Conservation (phyloP, 371 early-diverging fungal genomes). For the Dichotomocladium elegans region DNA sequence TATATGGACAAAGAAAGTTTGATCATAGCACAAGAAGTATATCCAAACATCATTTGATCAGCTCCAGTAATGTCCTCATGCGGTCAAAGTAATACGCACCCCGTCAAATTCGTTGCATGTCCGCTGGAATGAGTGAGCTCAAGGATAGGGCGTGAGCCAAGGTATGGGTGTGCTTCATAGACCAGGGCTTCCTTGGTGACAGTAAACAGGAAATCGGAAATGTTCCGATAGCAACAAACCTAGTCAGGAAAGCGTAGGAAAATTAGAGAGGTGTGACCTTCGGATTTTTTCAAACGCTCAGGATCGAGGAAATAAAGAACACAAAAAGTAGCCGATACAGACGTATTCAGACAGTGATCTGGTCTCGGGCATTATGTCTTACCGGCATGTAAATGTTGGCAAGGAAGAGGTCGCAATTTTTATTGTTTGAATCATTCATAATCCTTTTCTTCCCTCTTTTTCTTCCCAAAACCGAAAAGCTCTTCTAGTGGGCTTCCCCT, state of each 20-base stretch:
- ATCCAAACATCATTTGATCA: no score
- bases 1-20: no score
- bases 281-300: neutral
- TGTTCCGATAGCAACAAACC: neutral
- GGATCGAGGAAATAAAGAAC: neutral
- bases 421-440: neutral
- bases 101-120: no score
- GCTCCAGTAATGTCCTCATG: no score
- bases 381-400: neutral
- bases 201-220: no score
- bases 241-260: neutral
- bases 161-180: no score
- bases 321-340: conserved; percentile 1
- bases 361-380: neutral
- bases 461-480: neutral
- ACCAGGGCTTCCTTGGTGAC: no score
- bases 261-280: neutral
- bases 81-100: no score
- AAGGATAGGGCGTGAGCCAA: no score
- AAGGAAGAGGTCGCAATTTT: neutral
- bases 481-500: no score
- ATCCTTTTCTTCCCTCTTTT: neutral
- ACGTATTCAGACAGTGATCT: neutral
- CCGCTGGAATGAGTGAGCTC: no score
- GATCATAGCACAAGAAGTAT: no score